Conservation (phyloP, 371 early-diverging fungal genomes). For the Apophysomyces elegans region DNA sequence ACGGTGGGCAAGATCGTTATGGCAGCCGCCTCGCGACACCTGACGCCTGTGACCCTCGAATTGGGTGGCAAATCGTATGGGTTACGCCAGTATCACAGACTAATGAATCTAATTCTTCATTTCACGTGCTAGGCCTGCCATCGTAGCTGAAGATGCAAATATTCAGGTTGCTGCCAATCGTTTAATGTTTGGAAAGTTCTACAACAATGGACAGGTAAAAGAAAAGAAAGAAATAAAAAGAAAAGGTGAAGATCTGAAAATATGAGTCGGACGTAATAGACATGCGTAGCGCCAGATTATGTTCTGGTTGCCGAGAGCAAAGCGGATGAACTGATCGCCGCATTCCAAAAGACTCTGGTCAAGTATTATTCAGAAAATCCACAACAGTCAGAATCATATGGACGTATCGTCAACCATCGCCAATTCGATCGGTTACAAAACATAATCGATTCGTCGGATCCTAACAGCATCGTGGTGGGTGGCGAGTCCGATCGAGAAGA, state of each 20-base stretch:
- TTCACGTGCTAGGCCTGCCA: constrained; percentile 59
- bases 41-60: constrained; percentile 85
- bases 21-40: constrained; percentile 74
- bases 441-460: constrained; percentile 52
- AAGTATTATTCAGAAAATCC: constrained; percentile 56
- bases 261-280: constrained; percentile 41
- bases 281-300: constrained; percentile 90
- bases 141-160: constrained; percentile 74
- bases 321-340: constrained; percentile 55
- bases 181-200: constrained; percentile 77
- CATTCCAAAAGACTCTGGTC: constrained; percentile 46
- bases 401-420: constrained; percentile 71
- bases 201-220: constrained; percentile 75
- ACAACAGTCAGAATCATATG: constrained; percentile 54
- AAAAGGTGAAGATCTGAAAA: not conserved
- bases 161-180: constrained; percentile 70
- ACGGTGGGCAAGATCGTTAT: constrained; percentile 80
- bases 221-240: not conserved
- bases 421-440: constrained; percentile 70
- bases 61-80: constrained; percentile 82
- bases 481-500: constrained; percentile 62
- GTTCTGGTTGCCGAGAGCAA: constrained; percentile 68
- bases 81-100: not conserved
- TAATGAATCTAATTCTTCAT: not conserved
- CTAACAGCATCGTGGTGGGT: constrained; percentile 53